A percentile compares a stretch with the other conserved stretches of the same genome.
Evolutionary conservation across 1,139 yeast genomes (phyloP).

Genomic region (Kluyveromyces sp.): DNA sequence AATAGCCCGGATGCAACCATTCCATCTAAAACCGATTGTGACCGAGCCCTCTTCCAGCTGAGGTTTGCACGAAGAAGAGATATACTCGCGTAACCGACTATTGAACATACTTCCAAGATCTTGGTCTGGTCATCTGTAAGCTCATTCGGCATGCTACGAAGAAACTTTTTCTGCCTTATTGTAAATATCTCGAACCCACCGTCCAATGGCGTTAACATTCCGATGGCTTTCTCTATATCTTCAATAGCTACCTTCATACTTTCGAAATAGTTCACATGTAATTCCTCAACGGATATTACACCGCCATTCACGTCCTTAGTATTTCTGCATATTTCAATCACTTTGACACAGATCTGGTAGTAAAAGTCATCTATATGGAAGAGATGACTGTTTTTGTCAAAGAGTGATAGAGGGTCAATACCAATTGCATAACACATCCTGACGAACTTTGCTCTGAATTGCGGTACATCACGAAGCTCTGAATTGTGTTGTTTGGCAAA

Average conservation of each 20-base stretch:
- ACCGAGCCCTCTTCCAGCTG: constrained; percentile 60
- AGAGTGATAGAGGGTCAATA: constrained; percentile 63
- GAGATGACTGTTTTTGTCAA: constrained; percentile 32
- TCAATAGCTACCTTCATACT: constrained; percentile 36
- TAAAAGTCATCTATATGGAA: constrained; percentile 47
- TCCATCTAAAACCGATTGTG: constrained; percentile 60
- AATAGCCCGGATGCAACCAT: constrained; percentile 74
- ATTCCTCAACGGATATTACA: constrained; percentile 56
- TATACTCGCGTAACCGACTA: constrained; percentile 61
- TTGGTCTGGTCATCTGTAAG: constrained; percentile 57
- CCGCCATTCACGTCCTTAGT: constrained; percentile 78
- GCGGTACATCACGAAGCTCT: constrained; percentile 57
- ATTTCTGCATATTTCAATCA: constrained; percentile 67
- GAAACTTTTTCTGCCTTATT: constrained; percentile 36
- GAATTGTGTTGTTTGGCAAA: constrained; percentile 58
- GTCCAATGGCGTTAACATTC: constrained; percentile 37
- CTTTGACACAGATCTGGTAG: constrained; percentile 60
- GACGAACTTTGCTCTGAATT: constrained; percentile 63
- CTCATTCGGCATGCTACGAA: constrained; percentile 46
- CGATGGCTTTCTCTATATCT: constrained; percentile 47
- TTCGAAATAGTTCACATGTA: constrained; percentile 35
- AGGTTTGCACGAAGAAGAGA: constrained; percentile 61
- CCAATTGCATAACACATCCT: constrained; percentile 73
- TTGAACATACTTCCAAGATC: constrained; percentile 68
- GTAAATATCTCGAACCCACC: constrained; percentile 41